Conservation (phyloP, 192 early-diverging fungal genomes). For the Spizellomyces punctatus region DNA sequence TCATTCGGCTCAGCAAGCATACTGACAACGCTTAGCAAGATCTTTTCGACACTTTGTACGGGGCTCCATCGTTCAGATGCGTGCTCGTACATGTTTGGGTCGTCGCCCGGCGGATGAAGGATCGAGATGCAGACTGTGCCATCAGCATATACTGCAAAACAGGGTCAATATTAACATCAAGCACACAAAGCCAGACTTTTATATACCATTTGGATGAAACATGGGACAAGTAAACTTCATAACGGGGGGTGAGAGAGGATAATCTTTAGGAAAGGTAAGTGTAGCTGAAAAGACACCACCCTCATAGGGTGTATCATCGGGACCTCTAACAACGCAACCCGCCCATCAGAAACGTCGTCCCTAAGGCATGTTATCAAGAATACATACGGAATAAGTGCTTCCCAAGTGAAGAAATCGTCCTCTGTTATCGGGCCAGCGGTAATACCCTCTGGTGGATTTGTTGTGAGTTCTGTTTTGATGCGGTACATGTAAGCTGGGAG, state of each 20-base stretch:
- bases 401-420: conserved; percentile 88
- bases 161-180: background rate
- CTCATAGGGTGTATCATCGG: conserved; percentile 92
- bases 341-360: background rate
- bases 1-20: conserved; percentile 85
- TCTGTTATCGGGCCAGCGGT: conserved; percentile 71
- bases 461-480: conserved; percentile 68
- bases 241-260: conserved; percentile 90
- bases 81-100: conserved; percentile 97
- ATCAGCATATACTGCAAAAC: conserved; percentile 76
- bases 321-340: conserved; percentile 59
- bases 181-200: background rate
- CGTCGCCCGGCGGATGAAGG: conserved; percentile 95
- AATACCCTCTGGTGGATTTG: conserved; percentile 92
- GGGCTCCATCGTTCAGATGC: conserved; percentile 96
- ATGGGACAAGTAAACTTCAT: conserved; percentile 97
- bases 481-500: background rate
- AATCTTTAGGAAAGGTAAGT: conserved; percentile 89
- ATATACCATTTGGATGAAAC: conserved; percentile 87
- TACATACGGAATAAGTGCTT: conserved; percentile 80
- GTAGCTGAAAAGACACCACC: conserved; percentile 91
- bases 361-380: background rate
- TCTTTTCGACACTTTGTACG: conserved; percentile 98
- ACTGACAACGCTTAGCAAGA: conserved; percentile 88
- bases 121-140: conserved; percentile 99